Evolutionary conservation across 768 basidiomycete genomes (phyloP).

Genomic region (Strobilomyces confusus): DNA sequence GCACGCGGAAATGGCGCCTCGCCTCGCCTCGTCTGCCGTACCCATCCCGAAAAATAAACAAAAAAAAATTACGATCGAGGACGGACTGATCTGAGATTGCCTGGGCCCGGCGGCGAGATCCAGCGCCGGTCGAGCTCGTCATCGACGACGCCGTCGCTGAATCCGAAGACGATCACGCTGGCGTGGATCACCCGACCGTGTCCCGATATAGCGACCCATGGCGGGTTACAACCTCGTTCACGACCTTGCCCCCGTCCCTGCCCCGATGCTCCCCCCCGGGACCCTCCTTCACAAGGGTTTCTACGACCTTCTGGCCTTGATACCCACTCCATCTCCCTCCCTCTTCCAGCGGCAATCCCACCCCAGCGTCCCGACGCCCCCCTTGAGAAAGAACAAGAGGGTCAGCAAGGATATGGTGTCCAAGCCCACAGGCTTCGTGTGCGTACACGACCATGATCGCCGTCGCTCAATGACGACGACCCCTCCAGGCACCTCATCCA

Average conservation of each 20-base stretch:
- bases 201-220: constrained; percentile 4
- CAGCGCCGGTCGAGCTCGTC: neutral
- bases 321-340: constrained; percentile 66
- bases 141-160: neutral
- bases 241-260: too few relatives aligned
- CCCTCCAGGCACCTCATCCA: constrained; percentile 76
- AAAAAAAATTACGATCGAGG: neutral
- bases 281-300: constrained; percentile 87
- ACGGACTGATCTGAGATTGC: neutral
- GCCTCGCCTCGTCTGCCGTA: neutral
- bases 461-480: constrained; percentile 18
- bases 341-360: constrained; percentile 47
- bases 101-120: neutral
- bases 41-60: neutral
- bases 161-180: neutral
- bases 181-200: constrained; percentile 4
- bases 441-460: constrained; percentile 34
- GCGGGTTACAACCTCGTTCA: too few relatives aligned
- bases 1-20: constrained; percentile 31
- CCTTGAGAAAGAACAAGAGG: constrained; percentile 52
- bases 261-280: constrained; percentile 57
- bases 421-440: constrained; percentile 80
- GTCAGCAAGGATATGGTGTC: constrained; percentile 91
- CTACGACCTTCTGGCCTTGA: constrained; percentile 79
- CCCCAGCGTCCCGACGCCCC: constrained; percentile 22